Conservation (phyloP, 345 rosid species). For the Kernera saxatilis region DNA sequence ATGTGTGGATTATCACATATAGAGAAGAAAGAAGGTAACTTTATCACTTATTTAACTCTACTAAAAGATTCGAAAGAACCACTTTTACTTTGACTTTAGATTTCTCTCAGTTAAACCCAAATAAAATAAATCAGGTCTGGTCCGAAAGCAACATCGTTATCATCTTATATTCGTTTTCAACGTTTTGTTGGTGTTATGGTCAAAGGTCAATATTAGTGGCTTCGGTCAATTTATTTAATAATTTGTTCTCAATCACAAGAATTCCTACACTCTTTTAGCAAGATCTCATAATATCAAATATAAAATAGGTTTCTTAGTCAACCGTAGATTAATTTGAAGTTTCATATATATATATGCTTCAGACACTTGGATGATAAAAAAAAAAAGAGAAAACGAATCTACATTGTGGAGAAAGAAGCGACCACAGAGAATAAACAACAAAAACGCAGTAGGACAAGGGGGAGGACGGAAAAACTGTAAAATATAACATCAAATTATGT, state of each 20-base stretch:
- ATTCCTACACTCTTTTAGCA: background rate
- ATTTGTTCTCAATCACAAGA: slow-evolving; percentile 7
- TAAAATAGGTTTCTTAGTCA: background rate
- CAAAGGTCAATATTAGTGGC: slow-evolving; percentile 18
- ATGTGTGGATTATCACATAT: background rate
- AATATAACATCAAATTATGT: background rate
- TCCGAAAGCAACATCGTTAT: slow-evolving; percentile 1
- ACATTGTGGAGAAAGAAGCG: background rate
- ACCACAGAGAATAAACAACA: background rate
- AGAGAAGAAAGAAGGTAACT: too few relatives aligned
- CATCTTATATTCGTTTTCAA: background rate
- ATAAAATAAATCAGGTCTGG: background rate
- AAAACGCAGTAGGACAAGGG: background rate
- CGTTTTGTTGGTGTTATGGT: background rate
- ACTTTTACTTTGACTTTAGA: background rate
- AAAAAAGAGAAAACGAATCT: background rate
- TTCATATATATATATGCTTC: background rate
- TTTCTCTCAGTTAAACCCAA: background rate
- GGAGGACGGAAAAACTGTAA: background rate
- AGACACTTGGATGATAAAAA: background rate
- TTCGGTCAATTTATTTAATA: background rate
- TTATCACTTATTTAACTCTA: too few relatives aligned
- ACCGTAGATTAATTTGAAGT: background rate
- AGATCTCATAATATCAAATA: background rate
- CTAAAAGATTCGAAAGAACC: background rate